phyloP scores from a whole-genome alignment of 1,284 basidiomycete species.

The Tilletiopsis washingtonensis region DNA sequence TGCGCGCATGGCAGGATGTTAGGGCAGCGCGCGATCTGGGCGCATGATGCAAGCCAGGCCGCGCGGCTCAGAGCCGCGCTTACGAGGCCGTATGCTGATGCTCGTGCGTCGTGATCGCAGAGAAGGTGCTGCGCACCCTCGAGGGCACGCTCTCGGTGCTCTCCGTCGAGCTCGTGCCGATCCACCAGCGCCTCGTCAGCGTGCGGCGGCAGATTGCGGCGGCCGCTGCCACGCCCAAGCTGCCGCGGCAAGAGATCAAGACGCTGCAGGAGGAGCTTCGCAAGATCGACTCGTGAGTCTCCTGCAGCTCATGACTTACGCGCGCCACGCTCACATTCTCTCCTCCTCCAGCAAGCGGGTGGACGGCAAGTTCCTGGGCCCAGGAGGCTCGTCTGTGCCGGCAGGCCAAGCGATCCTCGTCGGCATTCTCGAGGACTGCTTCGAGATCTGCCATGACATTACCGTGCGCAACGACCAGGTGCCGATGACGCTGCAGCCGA shows the following conservation, averaged over 20 bases:
- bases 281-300: constrained; percentile 81
- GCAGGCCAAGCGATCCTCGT: constrained; percentile 64
- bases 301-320: constrained; percentile 7
- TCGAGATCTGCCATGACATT: constrained; percentile 93
- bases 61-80: no score
- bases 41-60: no score
- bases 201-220: constrained; percentile 82
- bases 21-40: no score
- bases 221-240: constrained; percentile 75
- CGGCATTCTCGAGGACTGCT: constrained; percentile 89
- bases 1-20: no score
- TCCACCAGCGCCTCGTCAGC: constrained; percentile 65
- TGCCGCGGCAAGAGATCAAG: constrained; percentile 79
- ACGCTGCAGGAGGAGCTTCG: constrained; percentile 84
- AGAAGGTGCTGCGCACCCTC: constrained; percentile 35
- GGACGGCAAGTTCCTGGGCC: constrained; percentile 90
- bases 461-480: constrained; percentile 87
- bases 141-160: constrained; percentile 43
- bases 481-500: constrained; percentile 76
- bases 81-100: no score
- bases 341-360: constrained; percentile 78
- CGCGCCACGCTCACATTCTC: constrained; percentile 11
- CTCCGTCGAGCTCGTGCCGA: constrained; percentile 46
- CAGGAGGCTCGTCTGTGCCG: constrained; percentile 75
- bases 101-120: neutral